Conservation (phyloP, 2,329 filamentous ascomycete genomes). For the Lasiodiplodia gonubiensis region DNA sequence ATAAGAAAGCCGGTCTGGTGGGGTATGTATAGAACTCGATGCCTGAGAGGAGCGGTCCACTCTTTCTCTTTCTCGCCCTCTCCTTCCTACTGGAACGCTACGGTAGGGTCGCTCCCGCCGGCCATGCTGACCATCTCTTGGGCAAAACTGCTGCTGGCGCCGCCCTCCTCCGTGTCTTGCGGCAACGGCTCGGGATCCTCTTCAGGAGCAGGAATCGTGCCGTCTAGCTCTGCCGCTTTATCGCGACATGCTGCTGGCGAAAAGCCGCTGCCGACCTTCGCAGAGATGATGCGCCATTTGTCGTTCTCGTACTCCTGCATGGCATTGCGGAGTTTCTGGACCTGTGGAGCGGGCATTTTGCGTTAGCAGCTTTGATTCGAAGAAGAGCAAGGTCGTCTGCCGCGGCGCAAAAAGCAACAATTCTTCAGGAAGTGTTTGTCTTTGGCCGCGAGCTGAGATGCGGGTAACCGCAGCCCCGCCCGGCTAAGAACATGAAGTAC, state of each 20-base stretch:
- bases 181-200: conserved; percentile 20
- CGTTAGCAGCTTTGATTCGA: not conserved
- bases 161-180: conserved; percentile 24
- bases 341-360: conserved; percentile 56
- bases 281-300: conserved; percentile 89
- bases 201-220: conserved; percentile 16
- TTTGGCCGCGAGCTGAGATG: conserved; percentile 2
- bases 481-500: conserved; percentile 39
- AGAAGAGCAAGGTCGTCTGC: too few species aligned
- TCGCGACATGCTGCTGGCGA: conserved; percentile 87
- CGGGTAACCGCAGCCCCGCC: conserved; percentile 1
- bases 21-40: not conserved
- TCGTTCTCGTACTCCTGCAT: conserved; percentile 88
- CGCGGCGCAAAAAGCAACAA: conserved; percentile 10
- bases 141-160: conserved; percentile 17
- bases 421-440: not conserved
- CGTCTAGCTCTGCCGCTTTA: conserved; percentile 67
- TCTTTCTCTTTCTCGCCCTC: not conserved
- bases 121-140: conserved; percentile 25
- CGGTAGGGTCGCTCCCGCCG: conserved; percentile 19
- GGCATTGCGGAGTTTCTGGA: conserved; percentile 76
- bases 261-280: conserved; percentile 89
- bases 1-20: conserved; percentile 15
- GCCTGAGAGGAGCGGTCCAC: not conserved
- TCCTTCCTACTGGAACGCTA: conserved; percentile 21